Evolutionary conservation across 345 rosid species (phyloP), one percentile per base, ranked within the genome.

Genomic region (Trapa incisa): DNA sequence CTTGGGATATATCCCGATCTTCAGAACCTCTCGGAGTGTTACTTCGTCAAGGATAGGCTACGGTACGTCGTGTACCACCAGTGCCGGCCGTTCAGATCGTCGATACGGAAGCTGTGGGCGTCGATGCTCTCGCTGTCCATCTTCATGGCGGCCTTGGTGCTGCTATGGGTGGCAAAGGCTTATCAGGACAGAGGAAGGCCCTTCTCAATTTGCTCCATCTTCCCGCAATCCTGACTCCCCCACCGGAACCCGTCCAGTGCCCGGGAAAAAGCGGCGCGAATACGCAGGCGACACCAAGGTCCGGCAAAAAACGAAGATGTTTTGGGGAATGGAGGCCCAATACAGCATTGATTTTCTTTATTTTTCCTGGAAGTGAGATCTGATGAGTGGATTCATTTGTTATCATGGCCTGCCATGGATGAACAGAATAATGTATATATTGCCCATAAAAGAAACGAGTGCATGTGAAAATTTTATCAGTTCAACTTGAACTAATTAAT

Each of bases 81-180:
- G 10, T 87, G 94, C 80, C 75, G 66, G 69, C 76, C 89, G 3
- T 67, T 82, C 10, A 74, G 37, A 72, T 65, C 32, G 64, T 79
- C 89, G 3, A 68, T 73, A 17, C 66, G 45, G 58, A 14, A 72
- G 32, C 76, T 83, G 29, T 87, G 96, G 96, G 75, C 69, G 6
- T 84, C 83, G 14, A 77, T 84, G 82, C 76, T 87, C 1, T 73
- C 77, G 35, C 81, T 86, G 47, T 81, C 89, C 1, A 17, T 84
- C 47, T 36, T 71, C 66, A 87, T 82, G 87, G 66, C 78, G 77
- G 54, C 74, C 62, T 71, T 83, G 62, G 77, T 77, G 54, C 54
- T 82, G 54, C 71, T 67, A 37, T 80, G 86, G 76, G 67, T 85
- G 16, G 68, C 75, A 16, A 84, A 75, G 54, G 78, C 80, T 64